Conservation (phyloP, 2,329 filamentous ascomycete species). For the Chalaropsis ovoidea region DNA sequence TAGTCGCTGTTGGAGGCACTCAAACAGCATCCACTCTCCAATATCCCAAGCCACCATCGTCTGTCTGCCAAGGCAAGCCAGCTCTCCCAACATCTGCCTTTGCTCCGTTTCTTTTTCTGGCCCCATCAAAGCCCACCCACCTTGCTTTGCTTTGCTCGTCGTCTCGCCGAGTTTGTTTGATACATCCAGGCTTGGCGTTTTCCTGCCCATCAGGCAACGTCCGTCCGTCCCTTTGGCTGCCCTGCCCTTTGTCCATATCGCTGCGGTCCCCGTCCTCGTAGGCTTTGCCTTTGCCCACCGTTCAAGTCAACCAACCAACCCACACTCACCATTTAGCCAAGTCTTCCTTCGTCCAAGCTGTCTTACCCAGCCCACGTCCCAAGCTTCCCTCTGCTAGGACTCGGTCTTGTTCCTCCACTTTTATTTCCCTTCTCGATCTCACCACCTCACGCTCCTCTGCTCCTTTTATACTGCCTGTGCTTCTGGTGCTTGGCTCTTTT, state of each 20-base stretch:
- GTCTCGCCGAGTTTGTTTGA: neutral
- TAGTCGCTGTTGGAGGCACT: conserved; percentile 2
- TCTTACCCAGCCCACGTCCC: too few species aligned
- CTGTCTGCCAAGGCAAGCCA: conserved; percentile 1
- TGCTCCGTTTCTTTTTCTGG: conserved; percentile 4
- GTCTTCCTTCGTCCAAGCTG: neutral
- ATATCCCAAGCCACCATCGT: neutral
- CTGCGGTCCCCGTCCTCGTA: too few species aligned
- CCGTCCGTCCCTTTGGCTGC: neutral
- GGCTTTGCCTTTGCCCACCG: too few species aligned
- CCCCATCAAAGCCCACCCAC: neutral
- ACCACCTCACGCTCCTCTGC: conserved; percentile 12
- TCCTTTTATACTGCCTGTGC: conserved; percentile 16
- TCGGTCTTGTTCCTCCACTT: neutral
- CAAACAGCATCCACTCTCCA: neutral
- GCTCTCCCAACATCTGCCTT: neutral
- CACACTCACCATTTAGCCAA: neutral
- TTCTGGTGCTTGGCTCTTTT: conserved; percentile 4
- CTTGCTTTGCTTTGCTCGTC: conserved; percentile 2
- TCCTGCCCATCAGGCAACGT: neutral
- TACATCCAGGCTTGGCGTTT: neutral
- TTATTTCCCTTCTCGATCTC: conserved; percentile 11
- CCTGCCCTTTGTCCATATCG: too few species aligned
- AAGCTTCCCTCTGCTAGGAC: conserved; percentile 2
- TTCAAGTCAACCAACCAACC: too few species aligned